phyloP scores from a whole-genome alignment of 2,329 filamentous ascomycete genomes.

The Aureobasidium sp. region DNA sequence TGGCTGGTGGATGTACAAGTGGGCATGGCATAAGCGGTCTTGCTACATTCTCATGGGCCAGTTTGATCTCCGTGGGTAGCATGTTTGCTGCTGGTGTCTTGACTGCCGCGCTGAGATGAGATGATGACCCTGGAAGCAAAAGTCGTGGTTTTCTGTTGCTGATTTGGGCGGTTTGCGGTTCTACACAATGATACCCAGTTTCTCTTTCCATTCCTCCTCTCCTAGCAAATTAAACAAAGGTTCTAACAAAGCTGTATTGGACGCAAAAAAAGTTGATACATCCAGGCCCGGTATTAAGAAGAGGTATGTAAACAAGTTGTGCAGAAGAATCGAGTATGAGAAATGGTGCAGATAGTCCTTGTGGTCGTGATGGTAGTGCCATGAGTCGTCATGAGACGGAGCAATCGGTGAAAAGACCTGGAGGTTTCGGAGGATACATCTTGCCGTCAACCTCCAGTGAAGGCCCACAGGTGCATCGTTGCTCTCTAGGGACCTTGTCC shows the following conservation, averaged over 20 bases:
- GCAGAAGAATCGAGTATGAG: background rate
- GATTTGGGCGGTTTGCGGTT: background rate
- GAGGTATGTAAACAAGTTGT: background rate
- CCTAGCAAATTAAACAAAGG: background rate
- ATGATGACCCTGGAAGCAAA: background rate
- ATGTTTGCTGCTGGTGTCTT: conserved; percentile 49
- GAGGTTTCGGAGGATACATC: conserved; percentile 48
- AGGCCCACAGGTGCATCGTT: conserved; percentile 56
- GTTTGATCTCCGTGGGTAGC: conserved; percentile 51
- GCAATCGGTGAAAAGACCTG: conserved; percentile 7
- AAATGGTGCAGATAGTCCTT: background rate
- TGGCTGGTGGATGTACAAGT: conserved; percentile 60
- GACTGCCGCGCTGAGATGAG: background rate
- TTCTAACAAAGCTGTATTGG: background rate
- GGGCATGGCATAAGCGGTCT: conserved; percentile 63
- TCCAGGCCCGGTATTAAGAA: background rate
- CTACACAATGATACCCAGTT: background rate
- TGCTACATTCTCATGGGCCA: conserved; percentile 53
- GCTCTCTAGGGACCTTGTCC: conserved; percentile 44
- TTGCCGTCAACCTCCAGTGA: conserved; percentile 50
- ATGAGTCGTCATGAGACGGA: background rate
- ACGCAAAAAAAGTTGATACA: background rate
- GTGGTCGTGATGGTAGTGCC: background rate
- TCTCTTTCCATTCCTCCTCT: background rate
- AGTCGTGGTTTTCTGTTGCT: background rate